Base-by-base conservation (phyloP, 345 rosid genomes). In the Hirschfeldia incana region DNA sequence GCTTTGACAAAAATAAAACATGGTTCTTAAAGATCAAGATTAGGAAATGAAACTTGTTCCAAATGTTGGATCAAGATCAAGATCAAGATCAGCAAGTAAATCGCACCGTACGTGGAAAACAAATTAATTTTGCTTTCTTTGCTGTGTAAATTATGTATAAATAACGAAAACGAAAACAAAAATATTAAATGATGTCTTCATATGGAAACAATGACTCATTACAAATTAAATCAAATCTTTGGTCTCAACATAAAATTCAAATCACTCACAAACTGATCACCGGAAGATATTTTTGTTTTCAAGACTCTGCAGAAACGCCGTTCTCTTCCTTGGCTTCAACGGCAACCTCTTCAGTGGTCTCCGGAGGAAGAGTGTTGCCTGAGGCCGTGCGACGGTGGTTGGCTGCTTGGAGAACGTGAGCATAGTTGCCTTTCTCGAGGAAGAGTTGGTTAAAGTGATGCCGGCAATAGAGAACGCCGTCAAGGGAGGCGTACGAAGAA, bases 381-480 rank as follows among this genome's bases (percentile, higher is more conserved):
- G 89, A 71, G 53, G 90, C 76, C 9, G 89, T 82, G 73, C 94
- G 87, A 84, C 70, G 88, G 80, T 93, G 97, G 65, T 76, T 57
- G 8, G 98, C 87, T 0, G 90, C 69, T 84, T 92, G 82, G 49
- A 96, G 97, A 65, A 92, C 94, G 59, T 96, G 99, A 75, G 77
- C 87, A 72, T 90, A 96, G 82, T 80, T 91, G 1, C 99, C 99
- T 83, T 96, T 96, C 89, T 87, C 99, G 84, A 93, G 80, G 90
- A 96, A 96, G 4, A 96, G 88, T 78, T 92, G 98, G 74, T 94
- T 90, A 30, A 93, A 96, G 84, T 96, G 99, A 81, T 89, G 93
- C 89, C 89, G 91, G 85, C 99, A 96, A 74, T 96, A 96, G 13
- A 96, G 88, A 75, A 90, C 92, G 3, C 97, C 88, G 37, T 96